These are phyloP conservation scores for Trametes versicolor DNA, from an alignment of 1,284 basidiomycete genomes.

Conservation along the genomic window DNA sequence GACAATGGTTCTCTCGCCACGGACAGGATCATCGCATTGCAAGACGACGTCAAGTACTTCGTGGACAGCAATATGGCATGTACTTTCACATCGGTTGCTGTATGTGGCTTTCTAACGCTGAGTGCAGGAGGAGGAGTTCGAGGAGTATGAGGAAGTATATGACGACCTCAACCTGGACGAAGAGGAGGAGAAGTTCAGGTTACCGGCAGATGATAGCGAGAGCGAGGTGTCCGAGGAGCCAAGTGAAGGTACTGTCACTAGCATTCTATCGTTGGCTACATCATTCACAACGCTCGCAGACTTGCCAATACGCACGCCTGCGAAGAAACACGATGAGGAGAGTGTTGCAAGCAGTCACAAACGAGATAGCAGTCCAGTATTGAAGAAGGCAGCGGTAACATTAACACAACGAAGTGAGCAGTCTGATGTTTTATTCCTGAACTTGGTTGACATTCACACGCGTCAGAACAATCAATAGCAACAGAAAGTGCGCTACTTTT, in stretches of 20 bases:
- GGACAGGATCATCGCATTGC: conserved; percentile 85
- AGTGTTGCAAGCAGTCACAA: conserved; percentile 74
- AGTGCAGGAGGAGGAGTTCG: conserved; percentile 93
- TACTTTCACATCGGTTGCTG: conserved; percentile 36
- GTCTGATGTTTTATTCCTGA: background rate
- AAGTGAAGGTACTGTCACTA: conserved; percentile 66
- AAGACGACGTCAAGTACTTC: conserved; percentile 97
- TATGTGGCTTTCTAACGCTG: conserved; percentile 15
- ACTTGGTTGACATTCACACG: conserved; percentile 11
- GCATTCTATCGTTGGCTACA: background rate
- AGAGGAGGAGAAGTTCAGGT: conserved; percentile 92
- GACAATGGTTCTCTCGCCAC: conserved; percentile 93
- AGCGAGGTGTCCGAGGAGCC: conserved; percentile 75
- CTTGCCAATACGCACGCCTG: conserved; percentile 67
- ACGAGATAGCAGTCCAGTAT: conserved; percentile 79
- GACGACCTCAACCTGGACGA: conserved; percentile 98
- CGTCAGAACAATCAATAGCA: conserved; percentile 55
- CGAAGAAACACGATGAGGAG: conserved; percentile 83
- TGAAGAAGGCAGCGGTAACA: conserved; percentile 75
- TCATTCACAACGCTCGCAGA: conserved; percentile 43
- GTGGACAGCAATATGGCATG: conserved; percentile 95
- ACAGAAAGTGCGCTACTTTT: conserved; percentile 53
- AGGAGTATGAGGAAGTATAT: conserved; percentile 98
- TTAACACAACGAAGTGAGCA: conserved; percentile 73
- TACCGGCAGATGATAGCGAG: conserved; percentile 76